Evolutionary conservation across 2,329 filamentous ascomycete species (phyloP).

Genomic region (Aureobasidium sp.): DNA sequence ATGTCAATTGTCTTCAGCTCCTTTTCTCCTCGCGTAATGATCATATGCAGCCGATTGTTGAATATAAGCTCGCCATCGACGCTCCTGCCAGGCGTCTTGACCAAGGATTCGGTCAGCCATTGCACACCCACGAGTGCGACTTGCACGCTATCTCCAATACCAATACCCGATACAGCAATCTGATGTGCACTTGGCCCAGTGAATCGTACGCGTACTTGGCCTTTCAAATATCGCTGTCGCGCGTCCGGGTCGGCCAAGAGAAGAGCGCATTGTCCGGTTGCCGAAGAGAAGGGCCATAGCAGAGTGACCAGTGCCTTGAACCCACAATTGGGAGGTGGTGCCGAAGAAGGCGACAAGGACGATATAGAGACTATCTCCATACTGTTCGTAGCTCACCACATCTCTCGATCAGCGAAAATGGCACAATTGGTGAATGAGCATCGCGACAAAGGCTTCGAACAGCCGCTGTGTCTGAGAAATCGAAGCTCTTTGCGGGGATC

Average conservation of each 20-base stretch:
- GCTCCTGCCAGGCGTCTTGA: slow-evolving; percentile 46
- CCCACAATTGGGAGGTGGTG: slow-evolving; percentile 17
- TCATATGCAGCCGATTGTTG: slow-evolving; percentile 27
- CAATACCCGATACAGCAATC: slow-evolving; percentile 57
- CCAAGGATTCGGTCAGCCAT: slow-evolving; percentile 49
- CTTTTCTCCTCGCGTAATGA: slow-evolving; percentile 21
- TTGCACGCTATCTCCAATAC: slow-evolving; percentile 68
- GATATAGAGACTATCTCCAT: slow-evolving; percentile 20
- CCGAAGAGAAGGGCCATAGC: slow-evolving; percentile 83
- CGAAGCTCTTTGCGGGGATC: neutral
- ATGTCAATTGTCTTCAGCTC: neutral
- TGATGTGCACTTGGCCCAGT: slow-evolving; percentile 60
- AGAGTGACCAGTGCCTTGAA: slow-evolving; percentile 71
- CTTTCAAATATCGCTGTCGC: slow-evolving; percentile 64
- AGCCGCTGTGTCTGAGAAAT: neutral
- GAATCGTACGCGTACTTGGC: slow-evolving; percentile 75
- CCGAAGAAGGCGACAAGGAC: slow-evolving; percentile 18
- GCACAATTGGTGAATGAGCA: neutral
- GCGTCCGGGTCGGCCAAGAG: slow-evolving; percentile 80
- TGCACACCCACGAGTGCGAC: slow-evolving; percentile 60
- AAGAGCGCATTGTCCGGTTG: slow-evolving; percentile 64
- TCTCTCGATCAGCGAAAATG: neutral
- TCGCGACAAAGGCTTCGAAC: neutral
- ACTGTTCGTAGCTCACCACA: neutral
- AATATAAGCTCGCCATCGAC: slow-evolving; percentile 51